Evolutionary conservation across 495 filamentous ascomycete genomes (phyloP).

Genomic region (Lindgomyces ingoldianus): DNA sequence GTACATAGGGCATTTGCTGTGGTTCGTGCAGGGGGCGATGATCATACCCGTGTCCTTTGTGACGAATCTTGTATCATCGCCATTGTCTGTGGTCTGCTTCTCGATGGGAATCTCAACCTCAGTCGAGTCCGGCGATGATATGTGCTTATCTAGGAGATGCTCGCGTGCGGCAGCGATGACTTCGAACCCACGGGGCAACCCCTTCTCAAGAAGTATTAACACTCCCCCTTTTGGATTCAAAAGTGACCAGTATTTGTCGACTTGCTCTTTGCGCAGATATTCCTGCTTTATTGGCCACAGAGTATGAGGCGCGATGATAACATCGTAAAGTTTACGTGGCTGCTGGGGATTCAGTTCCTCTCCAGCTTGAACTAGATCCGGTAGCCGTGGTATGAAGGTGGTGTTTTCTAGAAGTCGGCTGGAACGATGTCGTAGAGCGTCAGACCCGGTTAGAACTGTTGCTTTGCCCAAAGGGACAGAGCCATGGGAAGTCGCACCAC

Average conservation of each 20-base stretch:
- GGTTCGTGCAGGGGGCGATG: slow-evolving; percentile 93
- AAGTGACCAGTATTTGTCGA: slow-evolving; percentile 87
- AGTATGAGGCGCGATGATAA: slow-evolving; percentile 86
- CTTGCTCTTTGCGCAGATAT: slow-evolving; percentile 69
- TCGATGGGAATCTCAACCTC: slow-evolving; percentile 37
- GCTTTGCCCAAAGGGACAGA: slow-evolving; percentile 56
- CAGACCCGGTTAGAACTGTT: slow-evolving; percentile 63
- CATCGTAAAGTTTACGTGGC: slow-evolving; percentile 76
- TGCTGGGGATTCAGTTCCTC: slow-evolving; percentile 46
- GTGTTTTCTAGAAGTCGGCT: slow-evolving; percentile 82
- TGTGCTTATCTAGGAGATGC: slow-evolving; percentile 72
- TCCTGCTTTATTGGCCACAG: slow-evolving; percentile 72
- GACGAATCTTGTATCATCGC: slow-evolving; percentile 35
- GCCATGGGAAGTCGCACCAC: slow-evolving; percentile 30
- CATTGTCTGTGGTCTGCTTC: slow-evolving; percentile 43
- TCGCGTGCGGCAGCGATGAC: slow-evolving; percentile 80
- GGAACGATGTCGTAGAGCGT: slow-evolving; percentile 71
- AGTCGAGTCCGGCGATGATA: slow-evolving; percentile 62
- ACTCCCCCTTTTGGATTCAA: slow-evolving; percentile 83
- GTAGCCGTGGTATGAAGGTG: slow-evolving; percentile 85
- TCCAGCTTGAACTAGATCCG: slow-evolving; percentile 56
- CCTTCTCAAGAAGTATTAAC: slow-evolving; percentile 87
- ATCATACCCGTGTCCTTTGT: slow-evolving; percentile 82
- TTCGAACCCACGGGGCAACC: slow-evolving; percentile 87
- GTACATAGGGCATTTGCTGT: slow-evolving; percentile 87